These are phyloP conservation scores for Trichoderma semiorbis DNA, from an alignment of 2,329 filamentous ascomycete genomes.

Conservation along the genomic window DNA sequence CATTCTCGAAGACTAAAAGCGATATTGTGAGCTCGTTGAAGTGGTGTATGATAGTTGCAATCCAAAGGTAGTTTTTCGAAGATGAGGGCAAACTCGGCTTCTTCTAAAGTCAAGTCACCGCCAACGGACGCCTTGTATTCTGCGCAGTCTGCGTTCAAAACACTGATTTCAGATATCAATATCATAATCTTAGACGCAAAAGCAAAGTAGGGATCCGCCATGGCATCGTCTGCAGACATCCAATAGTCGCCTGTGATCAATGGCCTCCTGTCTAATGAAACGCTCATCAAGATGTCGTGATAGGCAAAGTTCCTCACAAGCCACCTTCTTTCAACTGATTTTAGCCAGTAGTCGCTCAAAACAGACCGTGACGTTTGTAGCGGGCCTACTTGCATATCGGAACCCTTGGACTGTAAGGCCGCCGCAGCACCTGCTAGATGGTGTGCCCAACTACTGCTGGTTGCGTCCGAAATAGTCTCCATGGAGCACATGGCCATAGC, in stretches of 20 bases:
- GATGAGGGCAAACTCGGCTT: background rate
- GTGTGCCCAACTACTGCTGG: background rate
- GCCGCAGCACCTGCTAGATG: background rate
- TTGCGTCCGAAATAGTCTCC: background rate
- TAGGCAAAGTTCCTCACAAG: constrained; percentile 4
- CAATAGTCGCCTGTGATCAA: background rate
- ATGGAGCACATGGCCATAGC: constrained; percentile 1
- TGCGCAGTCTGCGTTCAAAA: constrained; percentile 1
- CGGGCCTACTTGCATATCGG: background rate
- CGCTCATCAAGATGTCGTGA: constrained; percentile 3
- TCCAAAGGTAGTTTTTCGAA: background rate
- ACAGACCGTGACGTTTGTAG: background rate
- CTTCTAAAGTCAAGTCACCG: background rate
- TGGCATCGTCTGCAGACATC: background rate
- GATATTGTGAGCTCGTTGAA: background rate
- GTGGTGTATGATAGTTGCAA: background rate
- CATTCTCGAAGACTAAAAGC: background rate
- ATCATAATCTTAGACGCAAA: background rate
- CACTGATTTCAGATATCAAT: background rate
- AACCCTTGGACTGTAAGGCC: background rate
- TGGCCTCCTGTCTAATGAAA: background rate
- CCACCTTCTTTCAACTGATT: background rate
- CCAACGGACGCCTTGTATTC: background rate
- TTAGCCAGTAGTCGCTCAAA: background rate
- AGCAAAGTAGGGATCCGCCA: background rate